Conservation (phyloP, 495 filamentous ascomycete species). For the Penicillium atrosanguineum region DNA sequence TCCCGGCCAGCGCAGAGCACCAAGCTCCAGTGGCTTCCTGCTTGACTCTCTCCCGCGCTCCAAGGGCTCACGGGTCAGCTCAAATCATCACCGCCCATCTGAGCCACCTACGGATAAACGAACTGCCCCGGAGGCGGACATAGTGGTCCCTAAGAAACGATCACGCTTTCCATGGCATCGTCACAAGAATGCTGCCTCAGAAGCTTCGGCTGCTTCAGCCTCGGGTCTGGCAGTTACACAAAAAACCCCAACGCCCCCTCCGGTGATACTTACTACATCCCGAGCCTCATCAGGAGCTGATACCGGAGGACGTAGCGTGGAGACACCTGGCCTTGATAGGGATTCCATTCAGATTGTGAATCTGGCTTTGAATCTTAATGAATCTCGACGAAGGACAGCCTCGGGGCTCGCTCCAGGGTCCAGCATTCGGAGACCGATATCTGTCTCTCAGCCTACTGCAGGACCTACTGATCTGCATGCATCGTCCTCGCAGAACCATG, state of each 20-base stretch:
- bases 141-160: slow-evolving; percentile 36
- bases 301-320: slow-evolving; percentile 3
- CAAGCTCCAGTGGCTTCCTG: slow-evolving; percentile 46
- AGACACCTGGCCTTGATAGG: slow-evolving; percentile 50
- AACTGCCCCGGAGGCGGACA: slow-evolving; percentile 29
- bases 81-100: slow-evolving; percentile 26
- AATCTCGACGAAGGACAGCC: slow-evolving; percentile 63
- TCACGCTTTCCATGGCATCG: slow-evolving; percentile 40
- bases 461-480: slow-evolving; percentile 17
- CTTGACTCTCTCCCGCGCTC: slow-evolving; percentile 41
- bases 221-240: slow-evolving; percentile 9
- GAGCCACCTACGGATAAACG: slow-evolving; percentile 33
- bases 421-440: slow-evolving; percentile 41
- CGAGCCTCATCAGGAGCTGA: slow-evolving; percentile 12
- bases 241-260: slow-evolving; percentile 8
- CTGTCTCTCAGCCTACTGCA: slow-evolving; percentile 31
- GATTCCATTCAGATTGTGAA: slow-evolving; percentile 87
- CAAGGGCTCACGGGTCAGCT: slow-evolving; percentile 24
- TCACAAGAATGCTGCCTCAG: slow-evolving; percentile 29
- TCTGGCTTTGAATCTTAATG: slow-evolving; percentile 83
- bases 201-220: slow-evolving; percentile 4
- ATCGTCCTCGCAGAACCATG: slow-evolving; percentile 14
- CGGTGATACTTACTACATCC: slow-evolving; percentile 5
- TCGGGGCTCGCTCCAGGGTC: slow-evolving; percentile 53
- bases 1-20: slow-evolving; percentile 29